Evolutionary conservation across 2,329 filamentous ascomycete species (phyloP), one percentile per base, ranked within the genome.

Genomic region (Aspergillus versicolor): DNA sequence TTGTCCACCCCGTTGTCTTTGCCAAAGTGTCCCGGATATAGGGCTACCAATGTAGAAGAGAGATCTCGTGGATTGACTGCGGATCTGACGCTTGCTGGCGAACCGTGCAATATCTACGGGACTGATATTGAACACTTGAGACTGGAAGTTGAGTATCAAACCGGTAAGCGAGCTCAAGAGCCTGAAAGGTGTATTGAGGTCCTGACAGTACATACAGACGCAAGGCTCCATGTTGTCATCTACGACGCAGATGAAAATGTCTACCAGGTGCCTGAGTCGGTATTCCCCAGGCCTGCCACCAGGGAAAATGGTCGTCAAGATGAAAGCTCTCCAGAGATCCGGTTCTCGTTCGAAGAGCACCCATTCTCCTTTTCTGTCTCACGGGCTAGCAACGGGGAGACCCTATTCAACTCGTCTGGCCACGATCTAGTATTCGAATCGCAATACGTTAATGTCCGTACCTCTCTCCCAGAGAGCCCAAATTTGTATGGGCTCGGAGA

Each of bases 401-500:
- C 74, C 0, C 63, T 91, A 6, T 91, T 91, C 69, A 86, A 92
- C 65, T 90, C 88, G 0, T 84, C 85, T 0, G 86, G 81, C 1
- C 82, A 83, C 4, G 78, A 80, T 6, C 75, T 94, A 11, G 78
- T 94, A 44, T 94, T 92, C 65, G 87, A 94, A 74, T 85, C 84
- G 9, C 90, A 94, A 71, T 94, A 91, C 66, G 73, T 94, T 22
- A 84, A 87, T 21, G 78, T 93, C 57, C 82, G 88, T 42, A 92
- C 90, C 2, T 83, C 79, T 57, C 79, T 94, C 9, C 89, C 90
- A 0, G 72, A 83, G 1, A 78, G 85, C 51, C 88, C 89, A 0
- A 85, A 88, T 64, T 76, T 94, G 5, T 94, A 94, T 68, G 90
- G 91, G 0, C 80, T 93, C 2, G 90, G 90, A 37, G 90, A 93